Evolutionary conservation across 176 grass and related monocot genomes (phyloP).

Genomic region (Zizania latifolia): DNA sequence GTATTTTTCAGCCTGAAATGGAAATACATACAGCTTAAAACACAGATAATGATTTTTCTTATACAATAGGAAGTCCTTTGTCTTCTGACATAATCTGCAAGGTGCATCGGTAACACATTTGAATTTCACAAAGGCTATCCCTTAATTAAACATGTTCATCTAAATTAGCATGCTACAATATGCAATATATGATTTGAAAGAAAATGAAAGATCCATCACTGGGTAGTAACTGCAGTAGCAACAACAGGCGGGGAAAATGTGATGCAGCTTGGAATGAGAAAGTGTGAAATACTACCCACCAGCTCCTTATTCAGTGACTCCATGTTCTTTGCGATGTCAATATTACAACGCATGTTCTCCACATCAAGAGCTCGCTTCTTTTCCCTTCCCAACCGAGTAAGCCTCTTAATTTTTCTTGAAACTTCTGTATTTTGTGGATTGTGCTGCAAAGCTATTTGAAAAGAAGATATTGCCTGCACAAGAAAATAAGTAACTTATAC

Average conservation of each 20-base stretch:
- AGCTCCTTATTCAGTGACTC: constrained; percentile 69
- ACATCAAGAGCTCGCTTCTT: constrained; percentile 70
- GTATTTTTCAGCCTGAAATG: constrained; percentile 56
- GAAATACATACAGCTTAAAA: constrained; percentile 1
- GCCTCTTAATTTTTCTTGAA: constrained; percentile 81
- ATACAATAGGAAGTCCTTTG: neutral
- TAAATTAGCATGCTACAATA: neutral
- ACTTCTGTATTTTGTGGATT: constrained; percentile 91
- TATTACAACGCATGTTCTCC: constrained; percentile 60
- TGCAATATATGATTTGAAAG: neutral
- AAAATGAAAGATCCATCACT: neutral
- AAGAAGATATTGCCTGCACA: constrained; percentile 68
- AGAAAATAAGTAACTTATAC: neutral
- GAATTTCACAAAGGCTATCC: neutral
- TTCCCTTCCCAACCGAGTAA: constrained; percentile 74
- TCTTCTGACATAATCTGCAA: neutral
- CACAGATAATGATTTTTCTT: neutral
- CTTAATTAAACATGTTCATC: neutral
- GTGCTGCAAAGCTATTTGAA: constrained; percentile 75
- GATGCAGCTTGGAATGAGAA: neutral
- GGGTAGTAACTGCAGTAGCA: neutral
- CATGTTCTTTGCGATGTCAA: constrained; percentile 62
- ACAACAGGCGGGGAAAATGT: neutral
- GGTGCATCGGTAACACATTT: neutral
- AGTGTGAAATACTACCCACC: constrained; percentile 55